Evolutionary conservation across 768 basidiomycete species (phyloP), one percentile per base, ranked within the genome.

Genomic region (Scleroderma bovista): DNA sequence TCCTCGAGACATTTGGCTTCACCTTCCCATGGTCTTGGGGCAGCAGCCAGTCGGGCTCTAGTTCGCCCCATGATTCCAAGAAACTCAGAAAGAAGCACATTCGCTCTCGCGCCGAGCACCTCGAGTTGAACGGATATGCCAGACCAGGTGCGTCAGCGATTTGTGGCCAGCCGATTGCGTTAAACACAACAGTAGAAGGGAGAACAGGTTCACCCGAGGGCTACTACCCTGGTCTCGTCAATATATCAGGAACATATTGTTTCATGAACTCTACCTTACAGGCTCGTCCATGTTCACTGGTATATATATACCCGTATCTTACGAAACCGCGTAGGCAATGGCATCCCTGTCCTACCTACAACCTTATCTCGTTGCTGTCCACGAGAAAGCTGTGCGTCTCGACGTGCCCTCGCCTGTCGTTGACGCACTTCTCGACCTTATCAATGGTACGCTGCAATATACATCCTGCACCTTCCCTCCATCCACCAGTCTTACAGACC

Each of bases 251-350:
- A 11, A 95, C 93, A 46, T 89, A 95, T 56, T 97, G 95, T 63
- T 98, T 96, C 73, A 89, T 97, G 84, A 95, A 98, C 65, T 93
- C 95, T 12, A 93, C 93, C 3, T 72, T 97, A 10, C 95, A 97
- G 79, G 90, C 80, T 59, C 63, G 64, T 61, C 56, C 45, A 26
- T 15, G 24, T 43, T 46, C 43, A 44, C 24, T n/a, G n/a, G n/a
- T n/a, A 23, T 39, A 16, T 51, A 47, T 45, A 26, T 38, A 29
- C 31, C 42, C 41, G 45, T 59, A 46, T 52, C 57, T 65, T 34
- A 59, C 47, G 29, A n/a, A 44, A 24, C 6, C 19, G 31, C 31
- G 19, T 57, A 94, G 92, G 91, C 94, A 34, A 72, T 98, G 65
- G 88, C 94, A 9, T 96, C 95, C 2, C 71, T 95, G 29, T 78